Conservation (phyloP, 768 basidiomycete species). For the Leccinum olivaceopallidum region DNA sequence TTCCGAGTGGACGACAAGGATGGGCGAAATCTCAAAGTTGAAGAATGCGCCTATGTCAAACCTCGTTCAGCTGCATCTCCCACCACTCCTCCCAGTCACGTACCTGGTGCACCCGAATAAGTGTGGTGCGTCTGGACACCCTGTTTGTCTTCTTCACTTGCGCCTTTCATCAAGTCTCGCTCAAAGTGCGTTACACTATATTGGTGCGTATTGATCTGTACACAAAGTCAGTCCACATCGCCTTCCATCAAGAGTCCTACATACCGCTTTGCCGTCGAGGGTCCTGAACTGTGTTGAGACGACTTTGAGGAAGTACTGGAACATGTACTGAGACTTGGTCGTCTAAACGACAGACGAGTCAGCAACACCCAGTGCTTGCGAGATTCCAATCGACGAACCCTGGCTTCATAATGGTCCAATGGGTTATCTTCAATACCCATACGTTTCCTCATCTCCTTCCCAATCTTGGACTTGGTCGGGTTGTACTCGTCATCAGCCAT, state of each 20-base stretch:
- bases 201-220: slow-evolving; percentile 84
- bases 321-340: slow-evolving; percentile 84
- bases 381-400: slow-evolving; percentile 41
- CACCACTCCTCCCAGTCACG: slow-evolving; percentile 4
- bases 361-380: slow-evolving; percentile 3
- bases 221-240: slow-evolving; percentile 8
- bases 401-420: slow-evolving; percentile 63
- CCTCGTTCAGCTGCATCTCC: background rate
- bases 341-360: slow-evolving; percentile 46
- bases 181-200: slow-evolving; percentile 97
- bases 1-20: slow-evolving; percentile 90
- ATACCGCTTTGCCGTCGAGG: slow-evolving; percentile 68
- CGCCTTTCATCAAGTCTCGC: slow-evolving; percentile 75
- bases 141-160: slow-evolving; percentile 54
- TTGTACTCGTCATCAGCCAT: slow-evolving; percentile 80
- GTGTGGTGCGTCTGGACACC: slow-evolving; percentile 79
- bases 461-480: slow-evolving; percentile 58
- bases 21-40: slow-evolving; percentile 97
- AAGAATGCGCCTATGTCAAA: slow-evolving; percentile 67
- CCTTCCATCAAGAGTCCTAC: slow-evolving; percentile 23
- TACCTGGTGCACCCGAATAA: slow-evolving; percentile 67
- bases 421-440: slow-evolving; percentile 78
- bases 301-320: slow-evolving; percentile 99
- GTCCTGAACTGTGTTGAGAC: slow-evolving; percentile 93
- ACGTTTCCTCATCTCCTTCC: slow-evolving; percentile 63